Evolutionary conservation across 225 moss, liverwort and hornwort species (phyloP), one percentile per base, ranked within the genome.

Genomic region (Pseudoscleropodium purum): DNA sequence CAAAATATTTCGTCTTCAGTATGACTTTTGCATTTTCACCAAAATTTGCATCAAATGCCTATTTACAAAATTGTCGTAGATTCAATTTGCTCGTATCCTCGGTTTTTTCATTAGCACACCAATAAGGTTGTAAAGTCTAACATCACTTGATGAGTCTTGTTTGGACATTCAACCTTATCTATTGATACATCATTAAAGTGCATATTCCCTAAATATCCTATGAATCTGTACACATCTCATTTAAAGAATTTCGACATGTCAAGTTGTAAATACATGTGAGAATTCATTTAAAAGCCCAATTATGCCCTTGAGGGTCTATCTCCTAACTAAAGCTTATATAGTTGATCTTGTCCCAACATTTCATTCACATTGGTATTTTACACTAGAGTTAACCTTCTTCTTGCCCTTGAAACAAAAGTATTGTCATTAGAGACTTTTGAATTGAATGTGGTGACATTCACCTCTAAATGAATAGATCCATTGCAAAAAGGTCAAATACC

Each of bases 391-490:
- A 74, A 45, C 0, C 7, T 45, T 18, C 2, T 27, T 74, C 17
- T 45, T 74, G 29, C 30, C 6, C 0, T 74, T 30, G 1, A 74
- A 30, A 4, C 5, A 29, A 18, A 45, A 74, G 16, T 4, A 0
- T 9, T 72, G 15, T 72, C 30, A 74, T 11, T 47, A 47, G 11
- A 74, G 6, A 47, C 59, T 31, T 49, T 31, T 47, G 4, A 7
- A 0, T 49, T 31, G 31, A 75, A 19, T 75, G 19, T 0, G 4
- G 0, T 31, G 3, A 16, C 9, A 0, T 49, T 49, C 49, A 49
- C 0, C 1, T 0, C 18, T 3, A 18, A 11, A 18, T 0, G 30
- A 43, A 0, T 73, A 17, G 2, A 18, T 30, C 6, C 30, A 30
- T 30, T 47, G 30, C 4, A 0, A 18, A 45, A 45, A 30, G 30